These are phyloP conservation scores for Sisymbrium irio DNA, from an alignment of 345 rosid genomes.

Conservation along the genomic window DNA sequence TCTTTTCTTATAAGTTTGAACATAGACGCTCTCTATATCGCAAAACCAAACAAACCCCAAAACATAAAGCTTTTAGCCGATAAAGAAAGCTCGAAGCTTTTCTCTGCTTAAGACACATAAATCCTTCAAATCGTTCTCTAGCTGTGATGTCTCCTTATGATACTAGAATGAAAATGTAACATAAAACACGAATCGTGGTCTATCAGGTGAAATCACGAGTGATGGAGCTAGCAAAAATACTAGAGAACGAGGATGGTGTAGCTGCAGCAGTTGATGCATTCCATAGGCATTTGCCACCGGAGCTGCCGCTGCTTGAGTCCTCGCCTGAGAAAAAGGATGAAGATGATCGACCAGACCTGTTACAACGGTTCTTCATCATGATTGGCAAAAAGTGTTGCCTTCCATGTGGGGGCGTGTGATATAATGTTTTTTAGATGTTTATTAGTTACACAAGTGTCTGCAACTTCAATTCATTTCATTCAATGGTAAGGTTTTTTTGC, in stretches of 20 bases:
- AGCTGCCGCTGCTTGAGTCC: conserved; percentile 53
- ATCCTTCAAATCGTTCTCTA: background rate
- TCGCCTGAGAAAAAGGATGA: conserved; percentile 38
- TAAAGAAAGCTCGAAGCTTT: background rate
- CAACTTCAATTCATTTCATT: conserved; percentile 49
- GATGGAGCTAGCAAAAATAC: conserved; percentile 63
- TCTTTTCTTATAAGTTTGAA: background rate
- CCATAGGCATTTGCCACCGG: conserved; percentile 76
- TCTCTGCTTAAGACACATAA: background rate
- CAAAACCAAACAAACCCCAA: background rate
- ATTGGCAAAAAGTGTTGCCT: conserved; percentile 68
- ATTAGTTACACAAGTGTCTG: background rate
- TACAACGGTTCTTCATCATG: conserved; percentile 64
- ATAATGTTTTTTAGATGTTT: conserved; percentile 5
- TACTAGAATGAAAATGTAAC: background rate
- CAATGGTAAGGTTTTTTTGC: conserved; percentile 12
- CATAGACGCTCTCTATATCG: background rate
- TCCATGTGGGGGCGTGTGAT: conserved; percentile 43
- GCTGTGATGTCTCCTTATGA: background rate
- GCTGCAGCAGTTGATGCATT: conserved; percentile 87
- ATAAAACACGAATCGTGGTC: background rate
- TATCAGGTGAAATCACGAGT: conserved; percentile 73
- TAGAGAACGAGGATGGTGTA: conserved; percentile 95
- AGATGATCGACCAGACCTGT: conserved; percentile 48
- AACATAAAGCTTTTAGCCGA: background rate